Evolutionary conservation across 129 eudicot genomes (phyloP).

Genomic region (Scalesia atractyloides): DNA sequence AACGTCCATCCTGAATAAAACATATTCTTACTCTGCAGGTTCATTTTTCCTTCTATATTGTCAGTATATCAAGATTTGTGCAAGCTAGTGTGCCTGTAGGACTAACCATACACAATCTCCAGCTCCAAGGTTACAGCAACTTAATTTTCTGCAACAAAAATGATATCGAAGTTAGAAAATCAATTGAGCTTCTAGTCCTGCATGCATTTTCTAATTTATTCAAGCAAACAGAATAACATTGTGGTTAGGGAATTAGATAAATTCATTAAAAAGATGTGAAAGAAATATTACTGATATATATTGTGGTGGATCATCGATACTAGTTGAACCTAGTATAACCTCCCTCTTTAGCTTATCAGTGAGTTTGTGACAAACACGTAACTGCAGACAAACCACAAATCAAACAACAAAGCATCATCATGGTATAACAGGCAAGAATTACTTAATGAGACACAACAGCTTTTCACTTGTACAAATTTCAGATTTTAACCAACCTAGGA

Average conservation of each 20-base stretch:
- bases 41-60: neutral
- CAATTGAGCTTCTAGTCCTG: neutral
- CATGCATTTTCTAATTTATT: neutral
- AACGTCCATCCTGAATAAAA: neutral
- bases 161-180: neutral
- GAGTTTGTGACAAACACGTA: conserved; percentile 72
- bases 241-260: neutral
- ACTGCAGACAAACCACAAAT: conserved; percentile 35
- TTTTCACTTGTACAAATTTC: neutral
- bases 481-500: conserved; percentile 60
- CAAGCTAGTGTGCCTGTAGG: neutral
- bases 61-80: neutral
- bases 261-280: neutral
- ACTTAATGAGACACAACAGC: neutral
- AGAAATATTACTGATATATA: conserved; percentile 51
- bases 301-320: conserved; percentile 74
- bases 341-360: conserved; percentile 64
- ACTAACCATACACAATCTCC: neutral
- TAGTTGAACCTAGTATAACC: conserved; percentile 64
- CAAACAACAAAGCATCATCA: neutral
- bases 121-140: neutral
- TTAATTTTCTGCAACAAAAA: conserved; percentile 12
- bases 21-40: neutral
- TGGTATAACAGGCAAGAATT: neutral
- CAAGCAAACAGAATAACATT: neutral